These are phyloP conservation scores for Lepidium didymum DNA, from an alignment of 345 rosid species.

Conservation along the genomic window DNA sequence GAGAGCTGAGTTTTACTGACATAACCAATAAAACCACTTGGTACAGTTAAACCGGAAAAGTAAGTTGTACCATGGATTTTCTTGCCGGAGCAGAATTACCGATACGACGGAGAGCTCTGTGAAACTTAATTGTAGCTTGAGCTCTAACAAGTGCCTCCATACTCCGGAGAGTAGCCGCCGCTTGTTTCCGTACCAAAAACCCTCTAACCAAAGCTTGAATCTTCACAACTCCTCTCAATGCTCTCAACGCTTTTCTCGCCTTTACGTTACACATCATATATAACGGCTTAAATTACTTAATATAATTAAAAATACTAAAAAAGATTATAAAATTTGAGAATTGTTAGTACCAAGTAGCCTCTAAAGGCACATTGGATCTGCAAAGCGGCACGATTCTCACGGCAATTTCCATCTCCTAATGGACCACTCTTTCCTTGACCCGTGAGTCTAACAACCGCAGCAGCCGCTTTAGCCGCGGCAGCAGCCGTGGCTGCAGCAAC, in stretches of 20 bases:
- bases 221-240: conserved; percentile 69
- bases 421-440: conserved; percentile 41
- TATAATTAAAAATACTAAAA: not conserved
- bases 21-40: not conserved
- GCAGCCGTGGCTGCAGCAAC: conserved; percentile 71
- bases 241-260: conserved; percentile 77
- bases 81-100: conserved; percentile 32
- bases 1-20: not conserved
- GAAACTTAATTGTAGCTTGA: conserved; percentile 50
- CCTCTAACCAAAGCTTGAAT: conserved; percentile 74
- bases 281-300: not conserved
- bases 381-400: conserved; percentile 44
- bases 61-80: conserved; percentile 41
- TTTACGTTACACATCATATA: not conserved
- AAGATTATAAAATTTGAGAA: not conserved
- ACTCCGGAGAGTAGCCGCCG: conserved; percentile 59
- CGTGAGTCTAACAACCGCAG: conserved; percentile 47
- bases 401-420: conserved; percentile 26
- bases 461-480: conserved; percentile 65
- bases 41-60: conserved; percentile 1
- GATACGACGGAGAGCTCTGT: conserved; percentile 31
- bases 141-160: conserved; percentile 82
- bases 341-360: conserved; percentile 52
- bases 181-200: conserved; percentile 62
- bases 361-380: conserved; percentile 64